Base-by-base conservation (phyloP, 2,329 filamentous ascomycete species). In the Pseudocercospora ulei region DNA sequence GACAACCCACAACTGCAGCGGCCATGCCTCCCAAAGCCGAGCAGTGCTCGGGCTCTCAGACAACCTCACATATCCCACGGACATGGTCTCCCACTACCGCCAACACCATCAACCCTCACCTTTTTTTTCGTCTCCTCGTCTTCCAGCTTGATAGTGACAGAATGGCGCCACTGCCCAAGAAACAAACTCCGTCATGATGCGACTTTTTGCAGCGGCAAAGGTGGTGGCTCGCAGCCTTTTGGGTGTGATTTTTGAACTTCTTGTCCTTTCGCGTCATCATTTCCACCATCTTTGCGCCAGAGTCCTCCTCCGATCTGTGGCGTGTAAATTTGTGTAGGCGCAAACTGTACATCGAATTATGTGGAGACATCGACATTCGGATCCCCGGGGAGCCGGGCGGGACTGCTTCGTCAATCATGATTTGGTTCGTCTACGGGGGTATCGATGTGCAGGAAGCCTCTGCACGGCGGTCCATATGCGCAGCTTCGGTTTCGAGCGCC, bases 401-500 rank as follows among this genome's bases (percentile, higher is more conserved):
- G 14, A 4, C 4, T 26, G 28, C 16, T 35, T 23, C n/a, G 13
- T 11, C 16, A 20, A 35, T 26, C 12, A 34, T 18, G 18, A 26
- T 33, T 19, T 4, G 6, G 7, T 13, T 33, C 18, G 5, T 19
- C 19, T 12, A 33, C 13, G 30, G 23, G 13, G 30, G n/a, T 19
- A 23, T 11, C 18, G 27, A 31, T 19, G 29, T 39, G 30, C 29
- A 35, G 9, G 69, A 72, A 14, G 63, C 61, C 52, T 72, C 69
- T 14, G 75, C 72, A 48, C 76, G 70, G 44, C 73, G 71, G 52
- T 72, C 74, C 63, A 80, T 73, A 49, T 76, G 71, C 44, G 68
- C 65, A 22, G 76, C 76, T 59, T 80, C 76, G 20, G 71, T 69
- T 55, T 80, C 74, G 26, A 80, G 65, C 17, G 76, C 76, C 44